A percentile compares a stretch with the other conserved stretches of the same genome.
phyloP scores from a whole-genome alignment of 129 eudicot species.

The Centella asiatica region DNA sequence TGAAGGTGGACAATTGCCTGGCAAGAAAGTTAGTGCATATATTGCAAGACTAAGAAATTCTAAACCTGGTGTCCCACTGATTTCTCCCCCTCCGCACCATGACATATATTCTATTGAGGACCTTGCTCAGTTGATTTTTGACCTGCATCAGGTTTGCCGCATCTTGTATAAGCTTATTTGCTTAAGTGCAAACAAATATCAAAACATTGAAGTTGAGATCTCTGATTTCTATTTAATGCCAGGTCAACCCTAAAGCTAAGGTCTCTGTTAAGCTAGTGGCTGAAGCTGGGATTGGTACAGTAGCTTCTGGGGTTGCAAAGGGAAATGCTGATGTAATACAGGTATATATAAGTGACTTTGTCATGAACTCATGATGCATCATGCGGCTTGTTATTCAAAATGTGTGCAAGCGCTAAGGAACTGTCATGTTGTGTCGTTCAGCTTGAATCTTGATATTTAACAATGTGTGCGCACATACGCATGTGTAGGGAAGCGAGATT shows the following conservation, averaged over 20 bases:
- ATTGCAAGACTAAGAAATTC: conserved; percentile 95
- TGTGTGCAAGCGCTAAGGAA: no score
- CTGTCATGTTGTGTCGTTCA: no score
- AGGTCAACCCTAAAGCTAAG: conserved; percentile 97
- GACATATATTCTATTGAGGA: conserved; percentile 98
- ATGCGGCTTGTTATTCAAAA: not conserved
- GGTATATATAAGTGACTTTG: conserved; percentile 22
- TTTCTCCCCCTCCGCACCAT: conserved; percentile 99
- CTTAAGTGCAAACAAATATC: not conserved
- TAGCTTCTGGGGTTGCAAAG: conserved; percentile 99
- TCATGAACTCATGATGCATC: no score
- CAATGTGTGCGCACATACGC: no score
- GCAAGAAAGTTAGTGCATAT: conserved; percentile 98
- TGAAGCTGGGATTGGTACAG: conserved; percentile 98
- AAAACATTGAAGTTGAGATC: conserved; percentile 3
- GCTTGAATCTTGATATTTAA: no score
- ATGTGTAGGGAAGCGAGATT: no score
- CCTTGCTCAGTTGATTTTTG: conserved; percentile 94
- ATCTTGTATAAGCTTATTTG: not conserved
- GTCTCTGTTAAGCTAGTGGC: conserved; percentile 98
- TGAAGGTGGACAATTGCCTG: conserved; percentile 99
- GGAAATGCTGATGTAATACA: conserved; percentile 97
- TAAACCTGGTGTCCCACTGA: conserved; percentile 97
- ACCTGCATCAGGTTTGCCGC: conserved; percentile 84
- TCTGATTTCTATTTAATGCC: conserved; percentile 22